These are phyloP conservation scores for Chrysophaeum taylorii DNA, from an alignment of 352 stramenopile species.

Conservation along the genomic window DNA sequence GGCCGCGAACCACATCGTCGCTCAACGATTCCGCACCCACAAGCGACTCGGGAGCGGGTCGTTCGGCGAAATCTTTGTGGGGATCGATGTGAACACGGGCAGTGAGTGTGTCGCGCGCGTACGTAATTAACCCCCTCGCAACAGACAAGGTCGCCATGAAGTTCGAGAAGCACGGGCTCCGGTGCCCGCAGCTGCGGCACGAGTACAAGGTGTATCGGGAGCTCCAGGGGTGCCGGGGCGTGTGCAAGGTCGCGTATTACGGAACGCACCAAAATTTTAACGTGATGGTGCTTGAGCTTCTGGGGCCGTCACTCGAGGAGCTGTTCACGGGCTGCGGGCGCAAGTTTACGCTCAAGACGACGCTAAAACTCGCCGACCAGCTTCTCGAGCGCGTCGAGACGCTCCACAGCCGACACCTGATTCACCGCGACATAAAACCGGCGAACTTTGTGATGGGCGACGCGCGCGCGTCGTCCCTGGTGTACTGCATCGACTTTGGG, in stretches of 20 bases:
- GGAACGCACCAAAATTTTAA: conserved; percentile 68
- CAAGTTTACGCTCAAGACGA: conserved; percentile 84
- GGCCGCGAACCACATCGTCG: not conserved
- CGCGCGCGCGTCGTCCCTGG: conserved; percentile 49
- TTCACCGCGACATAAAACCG: conserved; percentile 86
- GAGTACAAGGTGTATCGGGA: conserved; percentile 99
- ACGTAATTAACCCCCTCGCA: not conserved
- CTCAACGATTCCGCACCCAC: conserved; percentile 8
- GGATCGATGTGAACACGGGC: conserved; percentile 54
- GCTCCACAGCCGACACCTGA: conserved; percentile 74
- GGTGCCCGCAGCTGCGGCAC: conserved; percentile 95
- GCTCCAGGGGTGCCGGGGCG: conserved; percentile 66
- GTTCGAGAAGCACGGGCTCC: conserved; percentile 68
- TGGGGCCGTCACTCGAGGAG: conserved; percentile 64
- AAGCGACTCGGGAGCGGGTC: conserved; percentile 86
- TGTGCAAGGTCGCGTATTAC: conserved; percentile 58
- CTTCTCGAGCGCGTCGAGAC: conserved; percentile 79
- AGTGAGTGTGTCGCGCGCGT: too few species aligned
- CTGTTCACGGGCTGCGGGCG: conserved; percentile 37
- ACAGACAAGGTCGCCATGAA: conserved; percentile 62
- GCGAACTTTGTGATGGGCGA: conserved; percentile 82
- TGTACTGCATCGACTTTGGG: conserved; percentile 87
- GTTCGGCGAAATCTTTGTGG: conserved; percentile 95
- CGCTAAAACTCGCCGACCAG: conserved; percentile 86
- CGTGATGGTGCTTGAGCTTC: conserved; percentile 69